phyloP scores from a whole-genome alignment of 1,139 yeast species.

The Geotrichum carabidarum region DNA sequence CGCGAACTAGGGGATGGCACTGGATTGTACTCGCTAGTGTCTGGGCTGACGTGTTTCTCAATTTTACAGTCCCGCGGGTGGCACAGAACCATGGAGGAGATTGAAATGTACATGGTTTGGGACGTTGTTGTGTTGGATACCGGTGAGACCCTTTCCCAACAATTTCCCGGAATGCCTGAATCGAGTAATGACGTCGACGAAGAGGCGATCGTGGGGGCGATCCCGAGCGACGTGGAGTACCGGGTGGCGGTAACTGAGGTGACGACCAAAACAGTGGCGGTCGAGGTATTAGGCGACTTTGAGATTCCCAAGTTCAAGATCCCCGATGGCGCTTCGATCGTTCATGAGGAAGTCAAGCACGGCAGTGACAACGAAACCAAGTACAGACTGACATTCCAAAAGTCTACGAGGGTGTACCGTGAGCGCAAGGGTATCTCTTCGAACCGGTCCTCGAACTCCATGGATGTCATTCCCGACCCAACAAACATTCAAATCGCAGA shows the following conservation, averaged over 20 bases:
- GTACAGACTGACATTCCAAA: constrained; percentile 26
- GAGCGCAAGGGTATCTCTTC: constrained; percentile 25
- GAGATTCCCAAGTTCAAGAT: constrained; percentile 21
- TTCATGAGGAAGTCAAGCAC: constrained; percentile 23
- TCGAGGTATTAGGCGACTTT: constrained; percentile 24
- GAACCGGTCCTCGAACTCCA: constrained; percentile 2
- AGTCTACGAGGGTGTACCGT: constrained; percentile 22
- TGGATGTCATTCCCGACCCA: constrained; percentile 5
- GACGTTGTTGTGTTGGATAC: constrained; percentile 36
- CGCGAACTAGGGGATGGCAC: constrained; percentile 32
- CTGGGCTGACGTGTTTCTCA: constrained; percentile 33
- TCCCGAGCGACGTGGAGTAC: constrained; percentile 31
- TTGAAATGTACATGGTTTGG: constrained; percentile 33
- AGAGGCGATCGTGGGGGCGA: constrained; percentile 26
- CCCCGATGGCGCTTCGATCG: constrained; percentile 27
- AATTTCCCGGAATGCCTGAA: constrained; percentile 26
- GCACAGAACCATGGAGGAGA: constrained; percentile 29
- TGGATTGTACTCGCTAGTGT: constrained; percentile 31
- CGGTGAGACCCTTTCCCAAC: constrained; percentile 33
- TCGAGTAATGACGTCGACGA: constrained; percentile 24
- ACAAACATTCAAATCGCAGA: not conserved
- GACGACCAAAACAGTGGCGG: constrained; percentile 25
- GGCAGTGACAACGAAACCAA: constrained; percentile 18
- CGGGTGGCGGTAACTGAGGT: constrained; percentile 27
- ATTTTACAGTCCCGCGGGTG: constrained; percentile 33